phyloP scores from a whole-genome alignment of 345 rosid species.

The Camelina sativa region DNA sequence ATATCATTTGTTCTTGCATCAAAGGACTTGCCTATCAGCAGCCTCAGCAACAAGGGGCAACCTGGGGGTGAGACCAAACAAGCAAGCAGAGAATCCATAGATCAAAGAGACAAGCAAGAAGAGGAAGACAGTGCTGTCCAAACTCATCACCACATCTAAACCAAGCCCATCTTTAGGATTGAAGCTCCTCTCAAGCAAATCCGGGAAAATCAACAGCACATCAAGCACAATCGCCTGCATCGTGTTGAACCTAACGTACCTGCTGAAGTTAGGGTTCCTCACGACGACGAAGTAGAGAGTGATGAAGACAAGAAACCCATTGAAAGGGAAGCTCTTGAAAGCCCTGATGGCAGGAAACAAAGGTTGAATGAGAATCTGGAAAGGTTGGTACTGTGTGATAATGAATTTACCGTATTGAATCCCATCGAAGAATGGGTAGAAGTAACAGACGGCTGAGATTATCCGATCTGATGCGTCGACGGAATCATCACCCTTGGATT shows the following conservation, averaged over 20 bases:
- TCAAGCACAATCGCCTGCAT: conserved; percentile 98
- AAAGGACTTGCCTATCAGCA: conserved; percentile 95
- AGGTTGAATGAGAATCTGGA: conserved; percentile 74
- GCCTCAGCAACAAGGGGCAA: conserved; percentile 98
- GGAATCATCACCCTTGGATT: conserved; percentile 60
- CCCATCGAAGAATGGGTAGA: conserved; percentile 94
- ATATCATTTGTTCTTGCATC: conserved; percentile 36
- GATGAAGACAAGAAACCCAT: conserved; percentile 76
- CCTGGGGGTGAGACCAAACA: conserved; percentile 86
- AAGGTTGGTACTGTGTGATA: conserved; percentile 66
- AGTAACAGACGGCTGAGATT: conserved; percentile 87
- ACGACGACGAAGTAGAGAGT: conserved; percentile 90
- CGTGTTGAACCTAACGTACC: conserved; percentile 95
- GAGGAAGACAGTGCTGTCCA: conserved; percentile 92
- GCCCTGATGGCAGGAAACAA: conserved; percentile 77
- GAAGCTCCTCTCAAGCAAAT: conserved; percentile 87
- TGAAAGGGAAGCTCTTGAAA: conserved; percentile 86
- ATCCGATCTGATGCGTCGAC: conserved; percentile 84
- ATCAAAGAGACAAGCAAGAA: conserved; percentile 84
- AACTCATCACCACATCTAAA: conserved; percentile 86
- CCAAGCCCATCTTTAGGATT: conserved; percentile 80
- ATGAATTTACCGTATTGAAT: conserved; percentile 89
- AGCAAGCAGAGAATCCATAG: conserved; percentile 83
- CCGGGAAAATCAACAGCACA: conserved; percentile 86
- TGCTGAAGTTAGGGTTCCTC: conserved; percentile 80